Conservation (phyloP, 176 grass and related monocot genomes). For the Aegilops longissima region DNA sequence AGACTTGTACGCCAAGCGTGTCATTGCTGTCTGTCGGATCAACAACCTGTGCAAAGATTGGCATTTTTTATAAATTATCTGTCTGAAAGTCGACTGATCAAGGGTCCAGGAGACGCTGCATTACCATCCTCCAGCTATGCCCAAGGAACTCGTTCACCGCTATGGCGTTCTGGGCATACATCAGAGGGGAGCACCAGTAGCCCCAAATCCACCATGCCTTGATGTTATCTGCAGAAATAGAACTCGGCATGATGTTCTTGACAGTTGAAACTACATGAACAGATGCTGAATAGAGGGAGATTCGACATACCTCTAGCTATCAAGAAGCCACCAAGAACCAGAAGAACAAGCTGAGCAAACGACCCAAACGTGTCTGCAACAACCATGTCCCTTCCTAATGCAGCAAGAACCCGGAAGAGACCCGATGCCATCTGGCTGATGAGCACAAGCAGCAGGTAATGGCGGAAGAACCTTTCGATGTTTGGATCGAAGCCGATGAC, state of each 20-base stretch:
- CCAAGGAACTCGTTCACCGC: slow-evolving; percentile 92
- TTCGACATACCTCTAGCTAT: slow-evolving; percentile 69
- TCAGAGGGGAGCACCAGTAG: slow-evolving; percentile 91
- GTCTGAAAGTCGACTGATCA: neutral
- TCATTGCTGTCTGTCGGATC: slow-evolving; percentile 34
- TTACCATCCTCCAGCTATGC: slow-evolving; percentile 74
- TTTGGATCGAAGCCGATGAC: slow-evolving; percentile 92
- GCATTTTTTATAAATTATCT: slow-evolving; percentile 25
- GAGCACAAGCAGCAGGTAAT: slow-evolving; percentile 84
- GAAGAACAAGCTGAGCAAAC: slow-evolving; percentile 90
- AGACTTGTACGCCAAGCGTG: slow-evolving; percentile 62
- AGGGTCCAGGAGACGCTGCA: slow-evolving; percentile 1
- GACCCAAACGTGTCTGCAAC: slow-evolving; percentile 92
- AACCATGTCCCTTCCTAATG: slow-evolving; percentile 93
- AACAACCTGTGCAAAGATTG: slow-evolving; percentile 38
- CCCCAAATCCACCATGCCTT: slow-evolving; percentile 99
- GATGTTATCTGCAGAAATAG: slow-evolving; percentile 62
- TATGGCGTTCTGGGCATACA: slow-evolving; percentile 95
- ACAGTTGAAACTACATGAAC: neutral
- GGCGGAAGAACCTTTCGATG: slow-evolving; percentile 82
- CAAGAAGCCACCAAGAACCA: slow-evolving; percentile 94
- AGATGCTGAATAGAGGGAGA: neutral
- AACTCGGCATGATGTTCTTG: slow-evolving; percentile 21
- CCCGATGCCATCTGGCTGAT: slow-evolving; percentile 95
- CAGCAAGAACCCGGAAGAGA: slow-evolving; percentile 86